Conservation (phyloP, 768 basidiomycete genomes). For the Trametes coccinea region DNA sequence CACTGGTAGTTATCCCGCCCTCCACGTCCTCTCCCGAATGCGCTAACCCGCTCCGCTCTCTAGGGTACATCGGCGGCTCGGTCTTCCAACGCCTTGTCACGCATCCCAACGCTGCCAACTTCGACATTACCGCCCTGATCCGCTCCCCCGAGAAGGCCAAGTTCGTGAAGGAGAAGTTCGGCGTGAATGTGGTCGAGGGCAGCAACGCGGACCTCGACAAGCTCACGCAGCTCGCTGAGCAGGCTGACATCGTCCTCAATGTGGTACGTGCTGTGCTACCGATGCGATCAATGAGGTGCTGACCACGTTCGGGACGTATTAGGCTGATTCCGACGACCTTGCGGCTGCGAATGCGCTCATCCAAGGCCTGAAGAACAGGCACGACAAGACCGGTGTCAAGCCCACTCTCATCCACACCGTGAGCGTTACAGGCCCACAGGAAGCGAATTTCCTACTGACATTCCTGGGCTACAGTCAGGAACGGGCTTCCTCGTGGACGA, state of each 20-base stretch:
- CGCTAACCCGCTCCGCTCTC: not conserved
- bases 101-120: constrained; percentile 29
- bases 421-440: constrained; percentile 24
- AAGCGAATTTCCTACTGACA: too few species aligned
- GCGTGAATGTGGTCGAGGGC: constrained; percentile 25
- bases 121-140: constrained; percentile 11
- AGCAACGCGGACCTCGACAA: constrained; percentile 37
- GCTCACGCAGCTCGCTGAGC: constrained; percentile 39
- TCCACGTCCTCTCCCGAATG: not conserved
- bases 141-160: constrained; percentile 10
- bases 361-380: constrained; percentile 49
- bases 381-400: constrained; percentile 40
- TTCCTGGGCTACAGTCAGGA: constrained; percentile 10
- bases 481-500: constrained; percentile 46
- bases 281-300: too few species aligned
- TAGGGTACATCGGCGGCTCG: constrained; percentile 61
- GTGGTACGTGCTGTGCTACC: constrained; percentile 5
- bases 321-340: constrained; percentile 52
- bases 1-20: constrained; percentile 37
- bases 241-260: constrained; percentile 42
- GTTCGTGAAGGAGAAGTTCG: constrained; percentile 18
- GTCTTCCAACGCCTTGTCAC: constrained; percentile 48
- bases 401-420: constrained; percentile 66
- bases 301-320: not conserved
- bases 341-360: constrained; percentile 47